Evolutionary conservation across 2,329 filamentous ascomycete species (phyloP).

Genomic region (Clonostachys rosea): DNA sequence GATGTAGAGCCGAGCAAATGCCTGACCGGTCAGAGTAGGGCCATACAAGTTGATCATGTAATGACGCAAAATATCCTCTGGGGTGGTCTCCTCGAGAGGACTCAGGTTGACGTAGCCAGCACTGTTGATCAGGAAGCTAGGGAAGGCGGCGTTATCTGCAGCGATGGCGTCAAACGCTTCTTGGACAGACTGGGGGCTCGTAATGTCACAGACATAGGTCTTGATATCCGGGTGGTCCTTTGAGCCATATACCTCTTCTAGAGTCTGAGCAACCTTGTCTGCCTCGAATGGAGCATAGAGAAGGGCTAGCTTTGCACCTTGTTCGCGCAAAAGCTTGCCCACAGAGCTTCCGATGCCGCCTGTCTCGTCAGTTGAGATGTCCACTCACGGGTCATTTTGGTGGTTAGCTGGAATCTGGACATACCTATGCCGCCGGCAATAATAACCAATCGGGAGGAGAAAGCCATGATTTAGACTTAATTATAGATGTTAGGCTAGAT

Average conservation of each 20-base stretch:
- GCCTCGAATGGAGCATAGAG: constrained; percentile 7
- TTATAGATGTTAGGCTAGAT: too few relatives aligned
- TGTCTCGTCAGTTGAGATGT: neutral
- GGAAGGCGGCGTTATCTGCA: constrained; percentile 1
- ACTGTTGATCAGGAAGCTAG: constrained; percentile 5
- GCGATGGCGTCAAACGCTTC: constrained; percentile 3
- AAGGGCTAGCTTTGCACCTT: constrained; percentile 4
- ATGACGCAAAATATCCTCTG: constrained; percentile 4
- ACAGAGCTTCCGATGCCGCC: constrained; percentile 6
- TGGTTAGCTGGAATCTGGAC: neutral
- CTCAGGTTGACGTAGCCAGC: constrained; percentile 6
- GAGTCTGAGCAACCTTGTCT: neutral
- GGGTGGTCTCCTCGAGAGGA: constrained; percentile 3
- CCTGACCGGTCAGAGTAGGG: constrained; percentile 6
- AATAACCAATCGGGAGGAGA: constrained; percentile 1
- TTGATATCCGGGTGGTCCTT: neutral
- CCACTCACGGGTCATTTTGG: neutral
- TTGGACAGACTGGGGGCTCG: constrained; percentile 2
- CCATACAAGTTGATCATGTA: constrained; percentile 7
- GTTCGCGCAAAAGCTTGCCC: neutral
- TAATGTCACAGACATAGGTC: constrained; percentile 6
- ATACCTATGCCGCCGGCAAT: constrained; percentile 6
- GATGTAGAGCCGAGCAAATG: constrained; percentile 5
- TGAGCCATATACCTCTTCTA: constrained; percentile 3
- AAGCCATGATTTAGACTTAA: constrained; percentile 1